Conservation (phyloP, 1,284 basidiomycete genomes). For the Sphaerobolus stellatus region DNA sequence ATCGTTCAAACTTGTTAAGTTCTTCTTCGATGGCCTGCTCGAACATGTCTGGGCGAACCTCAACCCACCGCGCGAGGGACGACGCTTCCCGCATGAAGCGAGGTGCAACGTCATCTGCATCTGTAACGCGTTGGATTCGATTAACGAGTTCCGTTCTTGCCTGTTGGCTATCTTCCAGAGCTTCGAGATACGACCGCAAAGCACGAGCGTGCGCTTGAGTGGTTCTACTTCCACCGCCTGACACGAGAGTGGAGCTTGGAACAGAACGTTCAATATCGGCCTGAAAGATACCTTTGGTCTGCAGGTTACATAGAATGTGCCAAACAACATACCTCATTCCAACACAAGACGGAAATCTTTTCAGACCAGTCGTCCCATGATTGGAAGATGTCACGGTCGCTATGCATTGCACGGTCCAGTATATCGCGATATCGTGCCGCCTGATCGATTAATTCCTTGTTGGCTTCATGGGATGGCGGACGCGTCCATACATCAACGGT, state of each 20-base stretch:
- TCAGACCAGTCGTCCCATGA: conserved; percentile 89
- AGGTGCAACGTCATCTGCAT: conserved; percentile 74
- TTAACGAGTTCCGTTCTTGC: conserved; percentile 62
- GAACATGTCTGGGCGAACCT: conserved; percentile 83
- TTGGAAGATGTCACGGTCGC: conserved; percentile 71
- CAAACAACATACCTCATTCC: conserved; percentile 59
- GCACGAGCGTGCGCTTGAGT: conserved; percentile 68
- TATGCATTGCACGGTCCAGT: conserved; percentile 70
- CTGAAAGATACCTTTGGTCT: conserved; percentile 37
- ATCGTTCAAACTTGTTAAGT: conserved; percentile 79
- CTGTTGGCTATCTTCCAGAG: conserved; percentile 72
- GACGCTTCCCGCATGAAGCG: conserved; percentile 69
- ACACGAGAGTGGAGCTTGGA: conserved; percentile 58
- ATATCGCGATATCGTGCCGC: conserved; percentile 70
- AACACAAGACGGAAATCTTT: conserved; percentile 68
- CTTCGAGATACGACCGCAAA: conserved; percentile 77
- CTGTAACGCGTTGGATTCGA: conserved; percentile 63
- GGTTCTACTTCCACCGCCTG: conserved; percentile 37
- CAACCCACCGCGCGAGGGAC: conserved; percentile 62
- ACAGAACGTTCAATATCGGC: conserved; percentile 65
- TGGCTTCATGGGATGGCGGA: conserved; percentile 76
- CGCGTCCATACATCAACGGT: conserved; percentile 43
- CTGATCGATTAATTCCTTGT: conserved; percentile 68
- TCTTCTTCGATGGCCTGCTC: conserved; percentile 79
- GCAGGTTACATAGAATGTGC: neutral